Conservation (phyloP, 2,329 filamentous ascomycete species). For the Ramularia collo-cygni region DNA sequence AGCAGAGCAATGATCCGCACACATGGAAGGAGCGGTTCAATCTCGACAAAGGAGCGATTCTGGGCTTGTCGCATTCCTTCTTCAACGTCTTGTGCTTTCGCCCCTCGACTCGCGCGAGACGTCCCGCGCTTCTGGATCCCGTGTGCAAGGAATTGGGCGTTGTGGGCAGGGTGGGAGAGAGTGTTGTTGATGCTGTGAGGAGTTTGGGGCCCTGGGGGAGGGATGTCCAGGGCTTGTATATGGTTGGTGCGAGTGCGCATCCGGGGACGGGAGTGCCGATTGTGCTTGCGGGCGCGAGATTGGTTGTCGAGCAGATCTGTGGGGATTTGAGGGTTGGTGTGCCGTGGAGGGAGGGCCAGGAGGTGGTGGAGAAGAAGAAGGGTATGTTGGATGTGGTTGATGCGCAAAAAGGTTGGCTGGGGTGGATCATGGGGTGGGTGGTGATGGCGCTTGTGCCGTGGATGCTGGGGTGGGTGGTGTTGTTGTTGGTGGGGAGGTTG, state of each 20-base stretch:
- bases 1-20: constrained; percentile 59
- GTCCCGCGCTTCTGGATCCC: constrained; percentile 33
- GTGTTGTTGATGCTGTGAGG: constrained; percentile 21
- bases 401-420: constrained; percentile 21
- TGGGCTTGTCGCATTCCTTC: constrained; percentile 65
- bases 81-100: constrained; percentile 66
- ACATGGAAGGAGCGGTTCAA: constrained; percentile 65
- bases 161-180: constrained; percentile 19
- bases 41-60: constrained; percentile 66
- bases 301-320: constrained; percentile 51
- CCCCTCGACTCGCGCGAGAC: constrained; percentile 54
- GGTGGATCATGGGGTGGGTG: constrained; percentile 18
- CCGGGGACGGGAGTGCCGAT: constrained; percentile 72
- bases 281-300: constrained; percentile 60
- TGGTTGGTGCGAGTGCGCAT: constrained; percentile 69
- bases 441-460: constrained; percentile 13
- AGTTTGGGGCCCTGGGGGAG: constrained; percentile 3
- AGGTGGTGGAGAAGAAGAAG: constrained; percentile 6
- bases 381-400: constrained; percentile 25
- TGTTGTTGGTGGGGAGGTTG: constrained; percentile 6
- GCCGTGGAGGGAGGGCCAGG: constrained; percentile 33
- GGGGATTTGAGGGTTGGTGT: constrained; percentile 32
- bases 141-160: constrained; percentile 21
- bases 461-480: constrained; percentile 10
- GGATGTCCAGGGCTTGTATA: constrained; percentile 52